Evolutionary conservation across 192 early-diverging fungal species (phyloP).

Genomic region (Backusella tuberculispora): DNA sequence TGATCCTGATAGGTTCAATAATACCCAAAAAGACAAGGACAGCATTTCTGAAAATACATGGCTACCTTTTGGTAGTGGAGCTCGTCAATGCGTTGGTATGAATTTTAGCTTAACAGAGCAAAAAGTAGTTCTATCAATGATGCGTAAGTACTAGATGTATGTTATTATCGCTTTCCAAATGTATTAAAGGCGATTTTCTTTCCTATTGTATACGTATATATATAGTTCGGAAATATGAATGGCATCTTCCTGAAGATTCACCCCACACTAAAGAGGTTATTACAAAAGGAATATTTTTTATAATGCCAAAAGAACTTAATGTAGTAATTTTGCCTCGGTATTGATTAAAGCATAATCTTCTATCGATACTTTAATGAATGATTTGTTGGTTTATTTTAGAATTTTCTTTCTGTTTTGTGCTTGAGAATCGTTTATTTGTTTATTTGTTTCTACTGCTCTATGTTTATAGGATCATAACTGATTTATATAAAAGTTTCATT

Average conservation of each 20-base stretch:
- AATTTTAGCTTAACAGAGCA: conserved; percentile 65
- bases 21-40: conserved; percentile 13
- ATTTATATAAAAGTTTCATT: no score
- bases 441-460: no score
- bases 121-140: conserved; percentile 56
- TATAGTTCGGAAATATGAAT: conserved; percentile 30
- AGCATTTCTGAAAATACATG: conserved; percentile 41
- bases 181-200: neutral
- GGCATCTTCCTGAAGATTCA: conserved; percentile 16
- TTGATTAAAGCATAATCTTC: neutral
- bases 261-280: conserved; percentile 24
- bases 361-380: no score
- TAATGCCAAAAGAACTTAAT: neutral
- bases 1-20: conserved; percentile 25
- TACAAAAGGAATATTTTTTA: conserved; percentile 13
- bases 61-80: conserved; percentile 61
- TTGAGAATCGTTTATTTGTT: no score
- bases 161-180: neutral
- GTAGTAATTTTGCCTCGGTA: neutral
- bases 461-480: no score
- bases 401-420: no score
- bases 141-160: conserved; percentile 20
- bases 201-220: conserved; percentile 5
- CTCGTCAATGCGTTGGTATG: conserved; percentile 64
- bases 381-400: no score